phyloP scores from a whole-genome alignment of 2,329 filamentous ascomycete genomes.

The Zymoseptoria crescenta region DNA sequence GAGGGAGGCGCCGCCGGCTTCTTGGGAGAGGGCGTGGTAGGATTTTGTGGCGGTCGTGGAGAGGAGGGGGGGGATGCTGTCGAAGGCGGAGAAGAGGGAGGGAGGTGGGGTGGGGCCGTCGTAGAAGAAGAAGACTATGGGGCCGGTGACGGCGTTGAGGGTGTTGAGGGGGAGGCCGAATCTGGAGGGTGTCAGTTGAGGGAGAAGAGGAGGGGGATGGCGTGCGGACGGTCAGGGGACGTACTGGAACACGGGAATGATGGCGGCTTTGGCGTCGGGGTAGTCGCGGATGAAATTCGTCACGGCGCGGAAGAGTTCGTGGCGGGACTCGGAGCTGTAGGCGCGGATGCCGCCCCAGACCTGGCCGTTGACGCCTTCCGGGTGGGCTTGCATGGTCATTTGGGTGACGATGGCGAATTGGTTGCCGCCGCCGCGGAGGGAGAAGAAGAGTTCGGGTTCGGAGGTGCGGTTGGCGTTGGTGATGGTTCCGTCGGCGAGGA shows the following conservation, averaged over 20 bases:
- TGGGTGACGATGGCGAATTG: slow-evolving; percentile 31
- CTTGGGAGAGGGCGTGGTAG: slow-evolving; percentile 9
- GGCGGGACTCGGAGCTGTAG: slow-evolving; percentile 10
- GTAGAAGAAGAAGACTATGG: slow-evolving; percentile 17
- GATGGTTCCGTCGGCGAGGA: slow-evolving; percentile 44
- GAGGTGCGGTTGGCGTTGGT: slow-evolving; percentile 37
- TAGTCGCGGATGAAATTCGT: slow-evolving; percentile 11
- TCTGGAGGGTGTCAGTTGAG: neutral
- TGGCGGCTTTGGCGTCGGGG: slow-evolving; percentile 12
- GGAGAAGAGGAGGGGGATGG: too few relatives aligned
- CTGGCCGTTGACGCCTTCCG: slow-evolving; percentile 13
- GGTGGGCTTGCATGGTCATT: slow-evolving; percentile 16
- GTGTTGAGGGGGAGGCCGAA: slow-evolving; percentile 11
- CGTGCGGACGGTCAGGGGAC: too few relatives aligned
- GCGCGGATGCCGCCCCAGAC: slow-evolving; percentile 16
- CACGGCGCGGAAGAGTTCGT: slow-evolving; percentile 11
- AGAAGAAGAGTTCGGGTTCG: slow-evolving; percentile 45
- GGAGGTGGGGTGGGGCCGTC: slow-evolving; percentile 11
- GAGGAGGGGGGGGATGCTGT: slow-evolving; percentile 4
- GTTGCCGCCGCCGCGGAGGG: slow-evolving; percentile 46
- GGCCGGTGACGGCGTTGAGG: slow-evolving; percentile 13
- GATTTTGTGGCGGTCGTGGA: slow-evolving; percentile 7
- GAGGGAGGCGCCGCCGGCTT: slow-evolving; percentile 11
- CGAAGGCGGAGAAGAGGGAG: slow-evolving; percentile 13
- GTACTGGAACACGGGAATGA: slow-evolving; percentile 12